Conservation (phyloP, 2,329 filamentous ascomycete genomes). For the Akanthomyces uredinophilus region DNA sequence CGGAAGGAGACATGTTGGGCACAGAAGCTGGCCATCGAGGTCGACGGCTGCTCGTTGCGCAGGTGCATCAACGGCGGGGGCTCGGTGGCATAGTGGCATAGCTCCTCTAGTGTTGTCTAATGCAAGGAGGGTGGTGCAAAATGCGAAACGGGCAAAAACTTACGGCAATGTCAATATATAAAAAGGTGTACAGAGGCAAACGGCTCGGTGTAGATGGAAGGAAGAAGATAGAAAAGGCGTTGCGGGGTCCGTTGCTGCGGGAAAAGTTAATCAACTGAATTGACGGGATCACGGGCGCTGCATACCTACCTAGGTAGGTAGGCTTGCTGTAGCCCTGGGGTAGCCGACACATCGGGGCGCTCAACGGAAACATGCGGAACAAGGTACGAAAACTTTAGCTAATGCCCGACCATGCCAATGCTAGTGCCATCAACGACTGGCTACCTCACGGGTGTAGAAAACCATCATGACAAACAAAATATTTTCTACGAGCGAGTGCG, state of each 20-base stretch:
- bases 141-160: neutral
- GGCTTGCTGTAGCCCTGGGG: neutral
- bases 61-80: neutral
- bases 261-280: conserved; percentile 1
- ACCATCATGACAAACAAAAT: neutral
- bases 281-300: conserved; percentile 9
- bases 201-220: neutral
- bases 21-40: neutral
- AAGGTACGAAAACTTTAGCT: conserved; percentile 8
- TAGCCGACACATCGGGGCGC: neutral
- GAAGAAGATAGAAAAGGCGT: neutral
- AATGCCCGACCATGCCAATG: neutral
- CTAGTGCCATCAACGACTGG: neutral
- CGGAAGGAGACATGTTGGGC: neutral
- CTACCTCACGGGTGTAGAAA: neutral
- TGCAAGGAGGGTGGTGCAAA: neutral
- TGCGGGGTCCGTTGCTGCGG: neutral
- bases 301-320: too few species aligned
- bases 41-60: neutral
- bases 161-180: neutral
- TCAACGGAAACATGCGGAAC: conserved; percentile 16
- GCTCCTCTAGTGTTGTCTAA: neutral
- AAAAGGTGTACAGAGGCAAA: neutral
- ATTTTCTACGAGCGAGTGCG: neutral
- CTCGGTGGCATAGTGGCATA: neutral